Evolutionary conservation across 2,329 filamentous ascomycete species (phyloP).

Genomic region (Tolypocladium pustulatum): DNA sequence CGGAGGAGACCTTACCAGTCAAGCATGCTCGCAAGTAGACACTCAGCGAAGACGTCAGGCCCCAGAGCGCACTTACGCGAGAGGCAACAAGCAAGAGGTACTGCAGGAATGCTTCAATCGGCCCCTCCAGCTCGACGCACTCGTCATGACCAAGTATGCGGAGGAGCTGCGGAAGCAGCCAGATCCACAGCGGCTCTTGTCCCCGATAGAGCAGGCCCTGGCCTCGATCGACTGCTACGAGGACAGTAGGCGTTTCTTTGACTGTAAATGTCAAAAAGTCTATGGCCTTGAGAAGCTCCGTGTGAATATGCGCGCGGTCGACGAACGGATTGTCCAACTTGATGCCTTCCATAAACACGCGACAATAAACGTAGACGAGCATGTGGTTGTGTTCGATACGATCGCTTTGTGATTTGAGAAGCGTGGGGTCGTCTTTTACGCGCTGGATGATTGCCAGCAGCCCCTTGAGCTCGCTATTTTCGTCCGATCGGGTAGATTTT

Average conservation of each 20-base stretch:
- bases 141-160: conserved; percentile 42
- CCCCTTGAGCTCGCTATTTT: conserved; percentile 64
- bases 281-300: conserved; percentile 61
- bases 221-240: conserved; percentile 34
- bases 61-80: conserved; percentile 36
- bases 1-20: conserved; percentile 25
- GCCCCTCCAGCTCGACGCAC: conserved; percentile 34
- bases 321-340: conserved; percentile 60
- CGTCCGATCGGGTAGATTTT: conserved; percentile 50
- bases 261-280: conserved; percentile 68
- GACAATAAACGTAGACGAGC: conserved; percentile 73
- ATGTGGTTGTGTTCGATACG: conserved; percentile 71
- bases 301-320: conserved; percentile 39
- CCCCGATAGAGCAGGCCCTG: conserved; percentile 40
- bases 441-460: conserved; percentile 49
- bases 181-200: conserved; percentile 53
- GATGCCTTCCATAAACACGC: conserved; percentile 64
- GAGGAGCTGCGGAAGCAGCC: conserved; percentile 50
- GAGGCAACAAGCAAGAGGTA: conserved; percentile 35
- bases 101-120: conserved; percentile 43
- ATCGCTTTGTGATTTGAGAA: conserved; percentile 52
- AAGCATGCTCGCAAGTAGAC: conserved; percentile 39
- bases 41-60: conserved; percentile 29
- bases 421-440: conserved; percentile 37
- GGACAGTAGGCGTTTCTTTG: conserved; percentile 61